Evolutionary conservation across 371 early-diverging fungal genomes (phyloP).

Genomic region (Antonospora locustae): DNA sequence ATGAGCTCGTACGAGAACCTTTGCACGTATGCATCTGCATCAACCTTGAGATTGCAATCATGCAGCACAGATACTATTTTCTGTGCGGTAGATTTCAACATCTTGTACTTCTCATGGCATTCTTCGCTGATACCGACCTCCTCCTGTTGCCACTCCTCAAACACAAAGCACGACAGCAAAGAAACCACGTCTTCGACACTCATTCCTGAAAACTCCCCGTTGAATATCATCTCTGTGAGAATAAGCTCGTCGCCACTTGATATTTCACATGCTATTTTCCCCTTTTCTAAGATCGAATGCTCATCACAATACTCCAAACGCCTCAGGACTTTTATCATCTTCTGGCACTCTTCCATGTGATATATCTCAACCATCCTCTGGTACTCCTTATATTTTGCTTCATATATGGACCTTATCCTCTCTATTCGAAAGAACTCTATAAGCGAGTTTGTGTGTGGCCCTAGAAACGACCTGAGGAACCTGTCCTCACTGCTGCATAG

Average conservation of each 20-base stretch:
- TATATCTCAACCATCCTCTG: constrained; percentile 27
- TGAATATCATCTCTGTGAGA: constrained; percentile 93
- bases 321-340: constrained; percentile 52
- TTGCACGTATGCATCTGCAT: constrained; percentile 58
- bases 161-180: constrained; percentile 78
- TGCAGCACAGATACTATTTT: constrained; percentile 69
- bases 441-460: neutral
- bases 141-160: constrained; percentile 62
- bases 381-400: neutral
- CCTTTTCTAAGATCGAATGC: constrained; percentile 64
- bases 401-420: neutral
- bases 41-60: constrained; percentile 66
- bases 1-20: constrained; percentile 62
- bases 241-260: constrained; percentile 85
- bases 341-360: constrained; percentile 55
- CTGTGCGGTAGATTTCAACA: constrained; percentile 70
- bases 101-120: constrained; percentile 62
- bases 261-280: constrained; percentile 97
- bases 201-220: constrained; percentile 82
- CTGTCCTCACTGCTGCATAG: too few species aligned
- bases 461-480: too few species aligned
- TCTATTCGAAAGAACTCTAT: neutral
- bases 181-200: constrained; percentile 72
- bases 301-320: constrained; percentile 48
- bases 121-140: constrained; percentile 59